Evolutionary conservation across 345 rosid genomes (phyloP), one percentile per base, ranked within the genome.

Genomic region (Eucalyptus polybractea): DNA sequence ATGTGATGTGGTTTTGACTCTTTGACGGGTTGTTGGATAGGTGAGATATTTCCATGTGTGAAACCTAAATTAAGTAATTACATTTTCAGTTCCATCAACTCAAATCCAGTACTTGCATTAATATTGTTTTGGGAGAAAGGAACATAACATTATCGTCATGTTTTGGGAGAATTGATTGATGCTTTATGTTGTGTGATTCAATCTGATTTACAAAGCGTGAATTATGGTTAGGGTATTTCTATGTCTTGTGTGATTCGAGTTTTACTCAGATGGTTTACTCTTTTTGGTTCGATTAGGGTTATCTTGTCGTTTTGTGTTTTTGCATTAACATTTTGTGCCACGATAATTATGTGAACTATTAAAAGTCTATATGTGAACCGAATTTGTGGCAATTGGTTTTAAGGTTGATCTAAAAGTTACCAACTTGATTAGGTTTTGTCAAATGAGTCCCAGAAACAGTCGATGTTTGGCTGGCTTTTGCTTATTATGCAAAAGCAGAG

Each of bases 391-490:
- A 54, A 58, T 58, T 10, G 0, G 7, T 58, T 25, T 58, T 58
- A 58, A 3, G 0, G 1, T 3, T 33, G 65, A 58, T 58, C 65
- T 54, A 54, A 54, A 22, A 54, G 1, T 54, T 54, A 54, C 1
- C 67, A 25, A 25, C 67, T 25, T 60, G 15, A 60, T 0, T 25
- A 11, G 67, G 29, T 60, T 12, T 25, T 60, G 2, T 60, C 67
- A 60, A 60, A 60, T 60, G 67, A 60, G 67, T 60, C 67, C 2
- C 29, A 60, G 14, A 58, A 25, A 58, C 4, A 58, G 7, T 58
- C 65, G 65, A 1, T 10, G 67, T 60, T 25, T 0, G n/a, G n/a
- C 67, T 25, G 31, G 4, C 0, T 3, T 11, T 1, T 60, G 13
- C 67, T 60, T 25, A 1, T 60, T 25, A 60, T 25, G 67, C 67